Percentiles rank a stretch among this genome's conserved stretches.
Conservation (phyloP, 73 alveolate species). For the Symbiodinium natans region DNA sequence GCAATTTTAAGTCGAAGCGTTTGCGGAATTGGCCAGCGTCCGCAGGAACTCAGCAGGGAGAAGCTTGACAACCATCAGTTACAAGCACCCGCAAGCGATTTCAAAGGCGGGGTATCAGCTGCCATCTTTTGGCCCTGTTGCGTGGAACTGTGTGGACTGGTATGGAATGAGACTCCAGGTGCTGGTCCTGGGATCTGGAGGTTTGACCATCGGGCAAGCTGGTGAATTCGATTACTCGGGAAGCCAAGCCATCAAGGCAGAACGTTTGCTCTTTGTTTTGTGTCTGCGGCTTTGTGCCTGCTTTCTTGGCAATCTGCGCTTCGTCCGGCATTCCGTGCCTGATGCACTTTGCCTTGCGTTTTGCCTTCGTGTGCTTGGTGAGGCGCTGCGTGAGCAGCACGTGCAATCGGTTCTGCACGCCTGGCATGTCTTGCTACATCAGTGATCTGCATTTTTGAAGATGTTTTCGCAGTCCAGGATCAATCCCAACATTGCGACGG, state of each 20-base stretch:
- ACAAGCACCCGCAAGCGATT: slow-evolving; percentile 88
- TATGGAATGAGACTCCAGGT: slow-evolving; percentile 32
- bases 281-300: neutral
- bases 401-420: slow-evolving; percentile 76
- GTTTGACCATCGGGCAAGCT: slow-evolving; percentile 94
- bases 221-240: slow-evolving; percentile 94
- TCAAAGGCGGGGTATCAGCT: slow-evolving; percentile 17
- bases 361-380: neutral
- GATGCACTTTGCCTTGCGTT: neutral
- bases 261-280: neutral
- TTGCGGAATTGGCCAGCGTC: too few relatives aligned
- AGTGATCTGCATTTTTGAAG: neutral
- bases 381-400: slow-evolving; percentile 92
- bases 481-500: slow-evolving; percentile 94
- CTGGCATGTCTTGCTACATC: slow-evolving; percentile 14
- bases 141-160: too few relatives aligned
- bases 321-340: neutral
- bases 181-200: slow-evolving; percentile 93
- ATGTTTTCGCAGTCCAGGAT: neutral
- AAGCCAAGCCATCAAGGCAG: slow-evolving; percentile 92
- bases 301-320: neutral
- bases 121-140: neutral
- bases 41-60: slow-evolving; percentile 35
- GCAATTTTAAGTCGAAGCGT: too few relatives aligned
- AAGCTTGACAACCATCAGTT: slow-evolving; percentile 69